Percentiles rank a stretch among this genome's conserved stretches.
phyloP scores from a whole-genome alignment of 768 basidiomycete species.

The Chalciporus sphaerocephalus region DNA sequence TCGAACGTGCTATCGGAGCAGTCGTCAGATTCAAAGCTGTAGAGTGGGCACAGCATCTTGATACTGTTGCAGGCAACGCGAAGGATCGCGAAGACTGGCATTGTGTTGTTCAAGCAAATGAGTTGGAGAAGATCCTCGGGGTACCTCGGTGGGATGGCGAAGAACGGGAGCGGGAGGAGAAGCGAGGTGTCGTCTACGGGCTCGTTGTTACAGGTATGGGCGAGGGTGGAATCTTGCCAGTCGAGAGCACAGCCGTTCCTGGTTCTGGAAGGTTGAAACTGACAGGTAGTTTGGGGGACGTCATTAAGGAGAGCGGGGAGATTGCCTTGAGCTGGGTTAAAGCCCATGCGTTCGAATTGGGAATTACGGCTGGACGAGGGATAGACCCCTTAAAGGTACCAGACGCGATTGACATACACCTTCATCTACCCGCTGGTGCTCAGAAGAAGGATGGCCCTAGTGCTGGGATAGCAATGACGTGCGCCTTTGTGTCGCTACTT shows the following conservation, averaged over 20 bases:
- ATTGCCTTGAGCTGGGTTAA: conserved; percentile 92
- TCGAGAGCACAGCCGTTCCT: conserved; percentile 78
- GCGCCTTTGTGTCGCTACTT: conserved; percentile 82
- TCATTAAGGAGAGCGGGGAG: conserved; percentile 89
- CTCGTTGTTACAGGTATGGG: conserved; percentile 86
- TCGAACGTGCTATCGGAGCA: conserved; percentile 82
- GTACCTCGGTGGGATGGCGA: conserved; percentile 76
- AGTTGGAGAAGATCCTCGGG: conserved; percentile 83
- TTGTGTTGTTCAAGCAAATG: conserved; percentile 55
- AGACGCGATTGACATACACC: conserved; percentile 74
- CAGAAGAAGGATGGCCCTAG: conserved; percentile 94
- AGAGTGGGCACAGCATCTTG: conserved; percentile 72
- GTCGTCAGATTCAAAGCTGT: conserved; percentile 93
- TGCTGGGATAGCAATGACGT: conserved; percentile 85
- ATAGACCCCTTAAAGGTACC: conserved; percentile 75
- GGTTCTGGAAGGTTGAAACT: conserved; percentile 70
- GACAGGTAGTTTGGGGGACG: conserved; percentile 84
- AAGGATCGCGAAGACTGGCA: conserved; percentile 45
- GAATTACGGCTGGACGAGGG: conserved; percentile 63
- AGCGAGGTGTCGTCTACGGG: conserved; percentile 77
- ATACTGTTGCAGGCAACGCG: conserved; percentile 17
- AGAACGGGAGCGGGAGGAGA: conserved; percentile 70
- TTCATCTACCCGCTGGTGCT: conserved; percentile 85
- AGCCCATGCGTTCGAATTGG: conserved; percentile 73
- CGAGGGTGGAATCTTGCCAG: conserved; percentile 79